Evolutionary conservation across 345 rosid genomes (phyloP).

Genomic region (Turritis glabra): DNA sequence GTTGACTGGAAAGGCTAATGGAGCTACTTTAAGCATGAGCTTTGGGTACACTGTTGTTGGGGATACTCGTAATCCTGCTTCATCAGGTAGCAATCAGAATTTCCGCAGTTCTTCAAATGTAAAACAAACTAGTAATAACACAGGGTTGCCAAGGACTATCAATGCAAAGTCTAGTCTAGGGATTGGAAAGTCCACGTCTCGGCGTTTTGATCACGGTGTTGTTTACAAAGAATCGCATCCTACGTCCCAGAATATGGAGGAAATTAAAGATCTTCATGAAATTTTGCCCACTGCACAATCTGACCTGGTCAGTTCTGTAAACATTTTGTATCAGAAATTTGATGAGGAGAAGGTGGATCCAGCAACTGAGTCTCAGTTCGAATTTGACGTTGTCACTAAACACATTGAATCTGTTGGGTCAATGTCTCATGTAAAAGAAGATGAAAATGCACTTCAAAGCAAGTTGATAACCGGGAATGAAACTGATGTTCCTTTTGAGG

Average conservation of each 20-base stretch:
- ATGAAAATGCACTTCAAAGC: constrained; percentile 45
- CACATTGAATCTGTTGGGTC: constrained; percentile 43
- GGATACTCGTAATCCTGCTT: constrained; percentile 46
- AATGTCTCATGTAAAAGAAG: constrained; percentile 35
- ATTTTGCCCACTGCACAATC: constrained; percentile 56
- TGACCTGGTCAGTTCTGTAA: constrained; percentile 45
- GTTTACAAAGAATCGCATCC: constrained; percentile 38
- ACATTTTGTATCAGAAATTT: constrained; percentile 47
- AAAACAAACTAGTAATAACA: constrained; percentile 42
- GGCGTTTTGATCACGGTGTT: constrained; percentile 47
- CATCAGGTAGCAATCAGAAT: constrained; percentile 46
- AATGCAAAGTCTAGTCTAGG: constrained; percentile 39
- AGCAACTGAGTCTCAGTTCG: constrained; percentile 43
- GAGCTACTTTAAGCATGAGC: constrained; percentile 77
- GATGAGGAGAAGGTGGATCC: constrained; percentile 56
- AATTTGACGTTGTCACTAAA: constrained; percentile 42
- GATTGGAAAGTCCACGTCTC: constrained; percentile 43
- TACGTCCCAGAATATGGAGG: constrained; percentile 46
- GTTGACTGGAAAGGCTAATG: constrained; percentile 77
- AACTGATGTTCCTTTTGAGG: constrained; percentile 26
- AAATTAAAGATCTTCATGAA: constrained; percentile 80
- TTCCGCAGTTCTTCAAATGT: constrained; percentile 37
- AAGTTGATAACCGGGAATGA: constrained; percentile 40
- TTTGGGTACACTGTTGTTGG: constrained; percentile 74
- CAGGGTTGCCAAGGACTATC: constrained; percentile 38